Conservation (phyloP, 2,329 filamentous ascomycete species). For the Aspergillus ustus region DNA sequence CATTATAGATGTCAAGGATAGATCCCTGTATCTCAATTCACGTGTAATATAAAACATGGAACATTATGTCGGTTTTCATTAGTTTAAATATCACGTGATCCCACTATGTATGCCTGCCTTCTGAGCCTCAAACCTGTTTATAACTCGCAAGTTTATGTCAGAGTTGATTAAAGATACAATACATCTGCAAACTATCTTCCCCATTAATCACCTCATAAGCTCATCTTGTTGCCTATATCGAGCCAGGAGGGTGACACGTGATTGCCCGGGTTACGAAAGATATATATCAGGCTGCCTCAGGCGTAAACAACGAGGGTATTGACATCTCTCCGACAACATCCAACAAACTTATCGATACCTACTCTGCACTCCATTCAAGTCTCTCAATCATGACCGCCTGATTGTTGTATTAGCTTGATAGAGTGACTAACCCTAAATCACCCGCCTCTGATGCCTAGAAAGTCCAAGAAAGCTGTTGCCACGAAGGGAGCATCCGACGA, state of each 20-base stretch:
- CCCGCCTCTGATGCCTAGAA: background rate
- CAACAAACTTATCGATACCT: background rate
- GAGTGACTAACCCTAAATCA: background rate
- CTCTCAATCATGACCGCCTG: background rate
- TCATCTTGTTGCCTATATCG: background rate
- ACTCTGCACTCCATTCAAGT: background rate
- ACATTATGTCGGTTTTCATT: no score
- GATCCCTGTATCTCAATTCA: no score
- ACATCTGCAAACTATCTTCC: background rate
- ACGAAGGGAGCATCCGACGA: background rate
- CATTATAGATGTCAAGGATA: no score
- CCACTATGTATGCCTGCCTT: no score
- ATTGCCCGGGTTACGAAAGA: constrained; percentile 11
- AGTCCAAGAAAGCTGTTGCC: background rate
- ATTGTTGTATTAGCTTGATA: background rate
- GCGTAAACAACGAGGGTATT: background rate
- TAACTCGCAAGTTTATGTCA: background rate
- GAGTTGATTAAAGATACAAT: background rate
- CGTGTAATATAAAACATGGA: no score
- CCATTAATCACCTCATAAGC: background rate
- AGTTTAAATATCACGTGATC: no score
- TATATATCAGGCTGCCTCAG: background rate
- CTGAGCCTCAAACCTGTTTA: no score
- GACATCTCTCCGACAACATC: background rate
- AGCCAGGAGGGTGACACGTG: background rate